Evolutionary conservation across 306 rosid genomes (phyloP).

Genomic region (Senna tora): DNA sequence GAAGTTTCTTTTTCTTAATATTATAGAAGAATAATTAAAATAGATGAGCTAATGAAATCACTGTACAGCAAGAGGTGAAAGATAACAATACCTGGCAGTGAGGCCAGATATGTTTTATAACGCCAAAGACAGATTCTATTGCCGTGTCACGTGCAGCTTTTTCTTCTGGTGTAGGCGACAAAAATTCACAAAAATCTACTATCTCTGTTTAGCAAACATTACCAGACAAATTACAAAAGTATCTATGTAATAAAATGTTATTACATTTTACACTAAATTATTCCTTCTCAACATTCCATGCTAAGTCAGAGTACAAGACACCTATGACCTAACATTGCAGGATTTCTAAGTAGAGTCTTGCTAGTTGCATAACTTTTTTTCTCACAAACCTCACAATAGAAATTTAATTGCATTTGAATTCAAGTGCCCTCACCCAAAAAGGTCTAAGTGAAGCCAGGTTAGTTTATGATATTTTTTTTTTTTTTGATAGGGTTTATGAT

Average conservation of each 20-base stretch:
- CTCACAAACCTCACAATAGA: neutral
- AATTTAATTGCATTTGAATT: neutral
- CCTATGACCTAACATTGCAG: neutral
- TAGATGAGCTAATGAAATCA: neutral
- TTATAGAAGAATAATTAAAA: slow-evolving; percentile 2
- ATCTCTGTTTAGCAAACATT: slow-evolving; percentile 60
- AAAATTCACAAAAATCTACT: slow-evolving; percentile 86
- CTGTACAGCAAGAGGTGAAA: neutral
- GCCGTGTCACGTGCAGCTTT: slow-evolving; percentile 69
- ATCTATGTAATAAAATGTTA: neutral
- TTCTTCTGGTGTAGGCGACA: slow-evolving; percentile 87
- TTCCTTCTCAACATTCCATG: neutral
- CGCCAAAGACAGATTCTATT: slow-evolving; percentile 67
- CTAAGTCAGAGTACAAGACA: neutral
- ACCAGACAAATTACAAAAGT: neutral
- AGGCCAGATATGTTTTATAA: slow-evolving; percentile 91
- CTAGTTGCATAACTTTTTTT: neutral
- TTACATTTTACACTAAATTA: neutral
- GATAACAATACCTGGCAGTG: slow-evolving; percentile 64
- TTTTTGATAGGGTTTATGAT: too few relatives aligned
- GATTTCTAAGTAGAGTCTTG: neutral
- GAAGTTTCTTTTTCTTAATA: slow-evolving; percentile 16
- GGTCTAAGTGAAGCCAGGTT: neutral
- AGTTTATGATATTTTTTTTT: too few relatives aligned
- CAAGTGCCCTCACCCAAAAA: neutral